phyloP scores from a whole-genome alignment of 202 grass and related monocot genomes.

The Panicum hallii region DNA sequence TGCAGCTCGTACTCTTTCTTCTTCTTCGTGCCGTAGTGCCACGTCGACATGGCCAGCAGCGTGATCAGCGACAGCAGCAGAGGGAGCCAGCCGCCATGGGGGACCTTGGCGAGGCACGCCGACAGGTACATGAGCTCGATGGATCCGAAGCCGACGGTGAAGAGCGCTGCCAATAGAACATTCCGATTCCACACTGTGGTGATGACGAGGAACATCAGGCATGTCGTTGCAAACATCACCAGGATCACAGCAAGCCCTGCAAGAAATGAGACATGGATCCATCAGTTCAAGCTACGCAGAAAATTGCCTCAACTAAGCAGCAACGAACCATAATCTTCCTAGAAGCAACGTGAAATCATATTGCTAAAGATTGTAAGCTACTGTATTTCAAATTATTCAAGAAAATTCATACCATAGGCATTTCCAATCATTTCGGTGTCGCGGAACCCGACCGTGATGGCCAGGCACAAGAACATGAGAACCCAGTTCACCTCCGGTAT shows the following conservation, averaged over 20 bases:
- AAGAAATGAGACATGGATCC: not conserved
- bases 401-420: constrained; percentile 67
- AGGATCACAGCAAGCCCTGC: constrained; percentile 81
- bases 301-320: constrained; percentile 4
- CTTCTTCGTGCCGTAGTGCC: constrained; percentile 90
- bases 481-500: constrained; percentile 96
- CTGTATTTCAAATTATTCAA: not conserved
- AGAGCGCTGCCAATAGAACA: constrained; percentile 54
- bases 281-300: not conserved
- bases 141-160: constrained; percentile 72
- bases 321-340: too few species aligned
- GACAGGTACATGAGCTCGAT: constrained; percentile 81
- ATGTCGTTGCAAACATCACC: constrained; percentile 89
- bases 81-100: constrained; percentile 82
- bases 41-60: constrained; percentile 68
- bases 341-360: not conserved
- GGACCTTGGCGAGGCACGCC: constrained; percentile 71
- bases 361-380: not conserved
- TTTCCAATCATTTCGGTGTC: constrained; percentile 91
- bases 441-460: constrained; percentile 73
- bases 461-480: constrained; percentile 75
- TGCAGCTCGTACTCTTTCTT: constrained; percentile 84
- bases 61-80: constrained; percentile 66
- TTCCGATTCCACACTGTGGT: constrained; percentile 72
- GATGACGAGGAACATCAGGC: constrained; percentile 91